Conservation (phyloP, 2,329 filamentous ascomycete species). For the Scleromitrula shiraiana region DNA sequence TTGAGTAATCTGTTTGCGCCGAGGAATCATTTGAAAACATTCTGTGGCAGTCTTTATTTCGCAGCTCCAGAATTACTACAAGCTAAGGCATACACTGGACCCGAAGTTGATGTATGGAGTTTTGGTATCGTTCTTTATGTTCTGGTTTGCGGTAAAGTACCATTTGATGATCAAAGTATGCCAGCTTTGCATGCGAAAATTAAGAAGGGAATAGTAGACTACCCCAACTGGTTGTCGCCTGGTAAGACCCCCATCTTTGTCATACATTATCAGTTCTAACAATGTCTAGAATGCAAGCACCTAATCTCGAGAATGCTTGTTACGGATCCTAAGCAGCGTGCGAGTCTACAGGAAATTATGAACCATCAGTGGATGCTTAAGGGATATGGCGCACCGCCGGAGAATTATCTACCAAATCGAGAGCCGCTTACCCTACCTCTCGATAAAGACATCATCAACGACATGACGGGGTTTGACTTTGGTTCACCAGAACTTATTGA, state of each 20-base stretch:
- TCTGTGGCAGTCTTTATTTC: constrained; percentile 96
- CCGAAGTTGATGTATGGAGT: constrained; percentile 97
- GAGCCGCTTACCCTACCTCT: constrained; percentile 82
- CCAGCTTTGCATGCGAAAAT: constrained; percentile 97
- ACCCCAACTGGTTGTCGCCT: constrained; percentile 83
- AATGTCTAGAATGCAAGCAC: constrained; percentile 71
- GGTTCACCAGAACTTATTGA: constrained; percentile 78
- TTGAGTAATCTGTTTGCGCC: constrained; percentile 94
- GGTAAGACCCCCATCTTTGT: constrained; percentile 47
- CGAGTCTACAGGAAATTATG: constrained; percentile 86
- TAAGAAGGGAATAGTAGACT: constrained; percentile 93
- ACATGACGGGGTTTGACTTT: constrained; percentile 98
- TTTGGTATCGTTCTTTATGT: constrained; percentile 98
- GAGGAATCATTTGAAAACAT: constrained; percentile 79
- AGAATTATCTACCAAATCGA: constrained; percentile 77
- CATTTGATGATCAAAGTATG: constrained; percentile 99
- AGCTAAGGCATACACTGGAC: constrained; percentile 87
- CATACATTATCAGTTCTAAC: constrained; percentile 12
- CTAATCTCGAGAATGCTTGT: constrained; percentile 93
- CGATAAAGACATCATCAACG: constrained; percentile 74
- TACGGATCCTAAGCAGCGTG: constrained; percentile 81
- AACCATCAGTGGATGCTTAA: constrained; percentile 94
- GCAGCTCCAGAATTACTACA: constrained; percentile 91
- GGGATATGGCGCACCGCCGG: constrained; percentile 76
- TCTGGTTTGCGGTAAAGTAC: constrained; percentile 92